Percentiles rank a stretch among this genome's conserved stretches.
These are phyloP conservation scores for Exophiala sp. DNA, from an alignment of 2,329 filamentous ascomycete genomes.

Conservation along the genomic window DNA sequence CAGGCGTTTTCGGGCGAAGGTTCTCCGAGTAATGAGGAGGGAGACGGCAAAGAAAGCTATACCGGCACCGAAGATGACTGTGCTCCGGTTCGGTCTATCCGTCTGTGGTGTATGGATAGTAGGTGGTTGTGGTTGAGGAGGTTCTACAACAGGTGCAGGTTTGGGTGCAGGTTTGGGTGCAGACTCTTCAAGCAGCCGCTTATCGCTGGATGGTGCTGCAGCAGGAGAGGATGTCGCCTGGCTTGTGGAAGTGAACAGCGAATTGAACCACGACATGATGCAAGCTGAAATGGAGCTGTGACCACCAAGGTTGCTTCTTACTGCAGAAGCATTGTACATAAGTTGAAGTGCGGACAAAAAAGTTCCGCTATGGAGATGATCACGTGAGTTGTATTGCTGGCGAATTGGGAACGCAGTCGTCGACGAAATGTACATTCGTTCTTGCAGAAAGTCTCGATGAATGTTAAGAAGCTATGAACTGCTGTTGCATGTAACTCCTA, in stretches of 20 bases:
- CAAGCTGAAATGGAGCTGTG: not conserved
- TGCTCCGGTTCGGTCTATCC: conserved; percentile 52
- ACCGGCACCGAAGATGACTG: conserved; percentile 66
- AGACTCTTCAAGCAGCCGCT: conserved; percentile 22
- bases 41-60: conserved; percentile 72
- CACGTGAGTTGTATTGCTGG: too few species aligned
- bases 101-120: conserved; percentile 9
- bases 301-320: too few species aligned
- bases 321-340: too few species aligned
- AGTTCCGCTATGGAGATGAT: too few species aligned
- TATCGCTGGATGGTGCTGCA: conserved; percentile 4
- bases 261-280: conserved; percentile 29
- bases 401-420: too few species aligned
- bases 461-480: too few species aligned
- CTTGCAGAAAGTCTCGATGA: too few species aligned
- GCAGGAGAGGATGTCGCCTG: conserved; percentile 1
- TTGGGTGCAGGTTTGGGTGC: conserved; percentile 1
- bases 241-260: conserved; percentile 20
- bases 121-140: conserved; percentile 4
- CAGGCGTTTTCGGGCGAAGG: conserved; percentile 61
- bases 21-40: conserved; percentile 66
- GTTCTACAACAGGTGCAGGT: conserved; percentile 1
- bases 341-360: too few species aligned
- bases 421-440: too few species aligned
- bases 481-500: too few species aligned